These are phyloP conservation scores for Pilatotrama ljubarskyi DNA, from an alignment of 768 basidiomycete genomes.

Conservation along the genomic window DNA sequence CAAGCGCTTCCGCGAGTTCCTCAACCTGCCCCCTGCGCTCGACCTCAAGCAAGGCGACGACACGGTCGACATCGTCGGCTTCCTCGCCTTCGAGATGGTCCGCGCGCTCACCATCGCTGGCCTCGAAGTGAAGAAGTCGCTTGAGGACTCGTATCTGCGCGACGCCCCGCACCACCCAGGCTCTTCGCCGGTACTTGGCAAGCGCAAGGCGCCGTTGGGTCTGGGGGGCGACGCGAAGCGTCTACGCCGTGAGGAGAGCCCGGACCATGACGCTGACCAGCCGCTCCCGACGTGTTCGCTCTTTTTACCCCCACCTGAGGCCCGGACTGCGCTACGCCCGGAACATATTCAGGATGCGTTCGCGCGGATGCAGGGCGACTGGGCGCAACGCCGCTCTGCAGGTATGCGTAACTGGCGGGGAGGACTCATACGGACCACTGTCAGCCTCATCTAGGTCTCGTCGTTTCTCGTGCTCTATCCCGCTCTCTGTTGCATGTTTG, in stretches of 20 bases:
- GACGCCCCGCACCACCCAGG: constrained; percentile 53
- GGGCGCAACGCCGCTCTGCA: constrained; percentile 77
- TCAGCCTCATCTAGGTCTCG: constrained; percentile 65
- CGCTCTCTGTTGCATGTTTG: background rate
- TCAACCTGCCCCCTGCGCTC: constrained; percentile 83
- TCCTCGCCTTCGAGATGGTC: constrained; percentile 97
- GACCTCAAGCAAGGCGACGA: constrained; percentile 92
- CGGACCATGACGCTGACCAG: constrained; percentile 59
- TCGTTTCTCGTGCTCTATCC: background rate
- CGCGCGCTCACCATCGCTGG: constrained; percentile 89
- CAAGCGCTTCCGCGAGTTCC: constrained; percentile 93
- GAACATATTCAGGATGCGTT: constrained; percentile 93
- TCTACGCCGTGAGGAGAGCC: constrained; percentile 48
- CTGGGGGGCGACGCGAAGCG: constrained; percentile 38
- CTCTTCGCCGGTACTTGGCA: constrained; percentile 62
- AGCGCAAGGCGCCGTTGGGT: constrained; percentile 56
- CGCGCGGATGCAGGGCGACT: constrained; percentile 84
- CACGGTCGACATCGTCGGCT: constrained; percentile 94
- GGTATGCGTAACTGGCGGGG: constrained; percentile 91
- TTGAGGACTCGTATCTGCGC: constrained; percentile 69
- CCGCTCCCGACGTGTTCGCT: constrained; percentile 69
- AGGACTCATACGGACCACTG: constrained; percentile 74
- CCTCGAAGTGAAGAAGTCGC: constrained; percentile 75
- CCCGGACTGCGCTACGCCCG: constrained; percentile 72
- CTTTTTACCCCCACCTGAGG: constrained; percentile 81